Conservation (phyloP, 1,284 basidiomycete species). For the Papiliotrema fonsecae region DNA sequence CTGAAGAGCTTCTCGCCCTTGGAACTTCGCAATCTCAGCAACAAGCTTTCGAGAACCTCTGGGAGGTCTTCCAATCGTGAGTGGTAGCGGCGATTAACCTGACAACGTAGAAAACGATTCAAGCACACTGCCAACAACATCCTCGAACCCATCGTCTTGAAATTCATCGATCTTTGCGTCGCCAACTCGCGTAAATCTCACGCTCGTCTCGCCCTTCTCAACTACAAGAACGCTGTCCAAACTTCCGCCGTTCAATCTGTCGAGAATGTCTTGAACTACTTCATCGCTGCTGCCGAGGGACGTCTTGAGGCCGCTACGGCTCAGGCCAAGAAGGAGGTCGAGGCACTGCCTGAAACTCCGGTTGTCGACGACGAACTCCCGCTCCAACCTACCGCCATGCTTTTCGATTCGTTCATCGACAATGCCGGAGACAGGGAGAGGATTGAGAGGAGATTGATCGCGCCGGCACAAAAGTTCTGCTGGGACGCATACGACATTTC, state of each 20-base stretch:
- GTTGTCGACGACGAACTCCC: slow-evolving; percentile 42
- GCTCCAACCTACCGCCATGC: slow-evolving; percentile 43
- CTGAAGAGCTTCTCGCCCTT: slow-evolving; percentile 48
- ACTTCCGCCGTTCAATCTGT: slow-evolving; percentile 88
- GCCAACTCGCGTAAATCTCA: slow-evolving; percentile 89
- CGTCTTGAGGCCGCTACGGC: slow-evolving; percentile 84
- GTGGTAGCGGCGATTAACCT: no score
- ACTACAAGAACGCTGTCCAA: slow-evolving; percentile 94
- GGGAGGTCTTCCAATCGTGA: slow-evolving; percentile 48
- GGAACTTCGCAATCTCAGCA: slow-evolving; percentile 44
- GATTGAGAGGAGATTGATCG: slow-evolving; percentile 91
- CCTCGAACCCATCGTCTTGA: slow-evolving; percentile 91
- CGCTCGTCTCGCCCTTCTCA: slow-evolving; percentile 86
- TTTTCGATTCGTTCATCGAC: slow-evolving; percentile 45
- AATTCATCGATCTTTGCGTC: slow-evolving; percentile 85
- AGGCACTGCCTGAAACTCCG: slow-evolving; percentile 66
- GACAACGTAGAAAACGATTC: slow-evolving; percentile 66
- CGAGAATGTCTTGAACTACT: slow-evolving; percentile 84
- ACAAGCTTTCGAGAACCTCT: slow-evolving; percentile 47
- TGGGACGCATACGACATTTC: slow-evolving; percentile 98
- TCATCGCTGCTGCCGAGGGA: slow-evolving; percentile 79
- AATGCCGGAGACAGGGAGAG: slow-evolving; percentile 79
- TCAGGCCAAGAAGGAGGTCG: slow-evolving; percentile 63
- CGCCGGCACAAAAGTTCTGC: slow-evolving; percentile 95
- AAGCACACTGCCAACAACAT: slow-evolving; percentile 81